These are phyloP conservation scores for Plasmodiophora brassicae DNA, from an alignment of 208 protist genomes.

Conservation along the genomic window DNA sequence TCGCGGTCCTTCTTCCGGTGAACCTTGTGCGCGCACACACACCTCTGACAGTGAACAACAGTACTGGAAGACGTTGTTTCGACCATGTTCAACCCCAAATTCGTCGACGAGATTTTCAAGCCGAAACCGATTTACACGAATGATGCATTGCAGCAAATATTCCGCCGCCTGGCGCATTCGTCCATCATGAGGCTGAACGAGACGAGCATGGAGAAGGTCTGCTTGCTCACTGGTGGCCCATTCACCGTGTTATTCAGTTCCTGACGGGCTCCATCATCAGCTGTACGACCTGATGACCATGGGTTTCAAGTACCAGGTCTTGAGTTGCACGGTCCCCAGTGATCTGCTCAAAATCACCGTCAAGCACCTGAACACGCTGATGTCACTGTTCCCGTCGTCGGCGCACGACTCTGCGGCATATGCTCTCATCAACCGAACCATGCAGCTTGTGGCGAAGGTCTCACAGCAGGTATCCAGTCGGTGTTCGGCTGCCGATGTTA, in stretches of 20 bases:
- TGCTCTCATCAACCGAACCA: not conserved
- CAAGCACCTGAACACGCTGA: slow-evolving; percentile 72
- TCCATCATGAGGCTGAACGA: slow-evolving; percentile 76
- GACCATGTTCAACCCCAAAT: slow-evolving; percentile 68
- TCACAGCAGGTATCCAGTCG: not conserved
- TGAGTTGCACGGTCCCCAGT: slow-evolving; percentile 67
- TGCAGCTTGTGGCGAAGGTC: not conserved
- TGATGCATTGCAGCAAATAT: slow-evolving; percentile 64
- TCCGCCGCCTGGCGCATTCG: slow-evolving; percentile 69
- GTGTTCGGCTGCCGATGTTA: slow-evolving; percentile 49
- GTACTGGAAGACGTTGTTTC: slow-evolving; percentile 68
- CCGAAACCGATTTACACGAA: slow-evolving; percentile 72
- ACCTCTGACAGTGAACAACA: not conserved
- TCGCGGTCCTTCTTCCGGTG: slow-evolving; percentile 35
- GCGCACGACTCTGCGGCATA: not conserved
- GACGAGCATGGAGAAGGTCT: slow-evolving; percentile 71
- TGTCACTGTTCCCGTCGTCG: not conserved
- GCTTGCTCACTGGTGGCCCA: not conserved
- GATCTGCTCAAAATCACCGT: slow-evolving; percentile 75
- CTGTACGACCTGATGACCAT: slow-evolving; percentile 83
- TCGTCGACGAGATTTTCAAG: slow-evolving; percentile 74
- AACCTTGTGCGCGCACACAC: not conserved
- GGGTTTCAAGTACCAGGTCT: slow-evolving; percentile 80
- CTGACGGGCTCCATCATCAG: slow-evolving; percentile 24
- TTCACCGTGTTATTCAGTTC: no score